phyloP scores from a whole-genome alignment of 75 land plant species.

The Cryptomeria japonica region DNA sequence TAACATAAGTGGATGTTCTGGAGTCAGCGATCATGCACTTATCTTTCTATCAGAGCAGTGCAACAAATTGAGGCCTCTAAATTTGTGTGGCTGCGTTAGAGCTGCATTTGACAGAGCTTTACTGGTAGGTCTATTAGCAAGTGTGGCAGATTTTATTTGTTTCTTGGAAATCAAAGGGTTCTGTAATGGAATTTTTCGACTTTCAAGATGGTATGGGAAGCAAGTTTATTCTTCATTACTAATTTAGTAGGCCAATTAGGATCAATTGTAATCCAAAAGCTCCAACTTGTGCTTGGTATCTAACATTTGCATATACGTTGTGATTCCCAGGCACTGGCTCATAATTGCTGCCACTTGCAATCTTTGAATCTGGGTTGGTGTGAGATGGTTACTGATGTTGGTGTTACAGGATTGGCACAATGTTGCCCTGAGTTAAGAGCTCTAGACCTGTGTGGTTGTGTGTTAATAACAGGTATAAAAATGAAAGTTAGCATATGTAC shows the following conservation, averaged over 20 bases:
- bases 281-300: not conserved
- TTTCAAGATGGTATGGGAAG: not conserved
- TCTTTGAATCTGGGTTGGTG: slow-evolving; percentile 94
- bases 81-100: slow-evolving; percentile 89
- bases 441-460: slow-evolving; percentile 91
- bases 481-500: not conserved
- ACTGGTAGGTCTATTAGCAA: slow-evolving; percentile 32
- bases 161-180: not conserved
- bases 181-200: not conserved
- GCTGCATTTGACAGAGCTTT: slow-evolving; percentile 85
- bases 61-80: slow-evolving; percentile 56
- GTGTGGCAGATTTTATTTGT: not conserved
- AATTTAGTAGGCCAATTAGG: not conserved
- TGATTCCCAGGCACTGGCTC: slow-evolving; percentile 76
- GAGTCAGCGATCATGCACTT: slow-evolving; percentile 75
- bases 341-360: slow-evolving; percentile 69
- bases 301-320: not conserved
- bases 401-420: slow-evolving; percentile 78
- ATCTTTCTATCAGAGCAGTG: slow-evolving; percentile 57
- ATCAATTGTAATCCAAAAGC: not conserved
- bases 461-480: slow-evolving; percentile 78
- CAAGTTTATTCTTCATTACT: not conserved
- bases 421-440: slow-evolving; percentile 90
- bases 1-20: slow-evolving; percentile 87
- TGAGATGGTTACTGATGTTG: slow-evolving; percentile 76